Conservation (phyloP, 768 basidiomycete species). For the Kwoniella bestiolae region DNA sequence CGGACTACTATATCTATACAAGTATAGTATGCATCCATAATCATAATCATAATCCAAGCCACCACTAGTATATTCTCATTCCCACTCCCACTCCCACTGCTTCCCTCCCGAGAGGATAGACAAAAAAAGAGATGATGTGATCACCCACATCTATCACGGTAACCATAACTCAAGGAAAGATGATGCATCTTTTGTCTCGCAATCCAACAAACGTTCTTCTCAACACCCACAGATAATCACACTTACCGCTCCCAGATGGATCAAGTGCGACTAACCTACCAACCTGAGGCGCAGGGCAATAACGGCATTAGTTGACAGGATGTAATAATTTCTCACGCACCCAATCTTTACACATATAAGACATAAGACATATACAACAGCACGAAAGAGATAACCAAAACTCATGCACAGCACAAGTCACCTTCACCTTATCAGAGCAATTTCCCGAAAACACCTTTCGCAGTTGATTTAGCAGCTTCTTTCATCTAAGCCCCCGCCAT, state of each 20-base stretch:
- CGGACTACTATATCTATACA: constrained; percentile 10
- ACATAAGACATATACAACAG: constrained; percentile 4
- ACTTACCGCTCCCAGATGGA: background rate
- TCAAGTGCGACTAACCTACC: background rate
- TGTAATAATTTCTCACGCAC: too few species aligned
- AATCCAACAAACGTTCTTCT: background rate
- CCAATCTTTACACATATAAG: background rate
- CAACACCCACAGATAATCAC: too few species aligned
- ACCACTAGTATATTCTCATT: too few species aligned
- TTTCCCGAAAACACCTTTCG: constrained; percentile 50
- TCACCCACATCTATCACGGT: background rate
- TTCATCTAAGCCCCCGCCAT: constrained; percentile 36
- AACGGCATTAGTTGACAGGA: too few species aligned
- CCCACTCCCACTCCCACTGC: too few species aligned
- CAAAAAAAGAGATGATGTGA: background rate
- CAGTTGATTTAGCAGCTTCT: constrained; percentile 54
- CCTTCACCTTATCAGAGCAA: constrained; percentile 24
- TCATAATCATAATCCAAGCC: background rate
- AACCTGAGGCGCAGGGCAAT: background rate
- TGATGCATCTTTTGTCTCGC: background rate
- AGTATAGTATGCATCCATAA: too few species aligned
- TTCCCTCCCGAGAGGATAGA: too few species aligned
- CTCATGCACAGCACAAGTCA: background rate
- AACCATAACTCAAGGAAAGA: background rate
- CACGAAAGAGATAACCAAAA: background rate